These are phyloP conservation scores for Knoxia roxburghii DNA, from an alignment of 257 asterid species.

Conservation along the genomic window DNA sequence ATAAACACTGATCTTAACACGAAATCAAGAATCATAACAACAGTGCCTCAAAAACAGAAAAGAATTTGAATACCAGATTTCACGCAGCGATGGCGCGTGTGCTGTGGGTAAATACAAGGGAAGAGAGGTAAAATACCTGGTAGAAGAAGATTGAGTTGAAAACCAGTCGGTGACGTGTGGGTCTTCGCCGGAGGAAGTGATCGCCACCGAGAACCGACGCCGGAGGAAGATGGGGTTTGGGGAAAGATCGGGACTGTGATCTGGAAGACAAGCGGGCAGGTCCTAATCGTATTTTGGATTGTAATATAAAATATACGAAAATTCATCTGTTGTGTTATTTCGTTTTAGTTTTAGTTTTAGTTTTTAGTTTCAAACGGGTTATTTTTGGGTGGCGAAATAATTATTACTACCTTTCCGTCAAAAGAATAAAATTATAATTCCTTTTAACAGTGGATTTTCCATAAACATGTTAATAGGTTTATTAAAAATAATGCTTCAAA, in stretches of 20 bases:
- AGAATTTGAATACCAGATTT: neutral
- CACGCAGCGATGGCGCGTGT: neutral
- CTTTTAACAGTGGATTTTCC: too few species aligned
- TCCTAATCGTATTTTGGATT: constrained; percentile 1
- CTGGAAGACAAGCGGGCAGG: constrained; percentile 6
- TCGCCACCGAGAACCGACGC: neutral
- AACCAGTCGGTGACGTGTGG: neutral
- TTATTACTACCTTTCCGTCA: too few species aligned
- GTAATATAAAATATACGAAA: neutral
- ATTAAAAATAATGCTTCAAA: too few species aligned
- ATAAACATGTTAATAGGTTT: too few species aligned
- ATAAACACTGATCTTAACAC: neutral
- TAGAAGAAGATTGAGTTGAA: neutral
- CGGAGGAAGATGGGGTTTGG: neutral
- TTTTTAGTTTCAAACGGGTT: too few species aligned
- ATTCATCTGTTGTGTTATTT: too few species aligned
- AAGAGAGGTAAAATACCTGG: neutral
- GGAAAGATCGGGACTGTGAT: constrained; percentile 10
- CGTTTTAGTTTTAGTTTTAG: too few species aligned
- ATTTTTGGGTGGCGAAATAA: too few species aligned
- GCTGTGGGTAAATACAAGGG: neutral
- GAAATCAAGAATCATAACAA: neutral
- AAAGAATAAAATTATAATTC: too few species aligned
- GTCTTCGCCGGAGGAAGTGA: neutral
- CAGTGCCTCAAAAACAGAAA: neutral